Percentiles rank a stretch among this genome's conserved stretches.
Evolutionary conservation across 495 filamentous ascomycete genomes (phyloP).

Genomic region (Penicillium desertorum): DNA sequence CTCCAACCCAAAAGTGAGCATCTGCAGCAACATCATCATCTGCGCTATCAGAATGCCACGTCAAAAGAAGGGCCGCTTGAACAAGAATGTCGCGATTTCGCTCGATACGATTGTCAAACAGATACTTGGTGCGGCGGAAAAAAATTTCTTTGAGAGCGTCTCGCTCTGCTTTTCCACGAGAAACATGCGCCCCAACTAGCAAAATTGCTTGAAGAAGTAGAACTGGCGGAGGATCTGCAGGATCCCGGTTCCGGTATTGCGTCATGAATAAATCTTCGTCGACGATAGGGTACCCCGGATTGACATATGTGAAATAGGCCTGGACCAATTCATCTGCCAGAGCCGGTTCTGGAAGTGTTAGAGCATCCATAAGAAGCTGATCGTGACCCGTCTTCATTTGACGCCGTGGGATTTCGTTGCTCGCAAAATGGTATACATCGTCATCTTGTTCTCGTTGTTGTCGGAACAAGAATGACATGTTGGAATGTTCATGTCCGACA

Average conservation of each 20-base stretch:
- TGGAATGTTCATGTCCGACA: conserved; percentile 51
- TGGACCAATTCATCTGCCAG: conserved; percentile 50
- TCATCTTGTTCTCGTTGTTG: conserved; percentile 49
- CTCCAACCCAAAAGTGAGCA: conserved; percentile 51
- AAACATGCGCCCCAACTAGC: conserved; percentile 47
- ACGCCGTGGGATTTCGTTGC: conserved; percentile 48
- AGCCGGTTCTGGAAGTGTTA: conserved; percentile 46
- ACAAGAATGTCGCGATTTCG: conserved; percentile 51
- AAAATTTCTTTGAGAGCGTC: conserved; percentile 48
- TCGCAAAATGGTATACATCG: conserved; percentile 49
- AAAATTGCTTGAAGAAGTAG: conserved; percentile 48
- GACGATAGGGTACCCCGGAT: conserved; percentile 46
- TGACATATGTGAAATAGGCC: conserved; percentile 47
- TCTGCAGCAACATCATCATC: conserved; percentile 52
- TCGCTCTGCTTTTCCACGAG: conserved; percentile 41
- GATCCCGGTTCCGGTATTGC: conserved; percentile 49
- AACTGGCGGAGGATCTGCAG: conserved; percentile 45
- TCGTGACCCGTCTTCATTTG: conserved; percentile 48
- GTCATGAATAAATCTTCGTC: conserved; percentile 51
- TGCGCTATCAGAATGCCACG: conserved; percentile 49
- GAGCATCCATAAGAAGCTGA: conserved; percentile 49
- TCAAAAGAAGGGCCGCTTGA: conserved; percentile 47
- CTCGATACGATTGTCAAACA: conserved; percentile 51
- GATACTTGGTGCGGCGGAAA: conserved; percentile 49
- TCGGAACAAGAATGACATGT: conserved; percentile 53